Evolutionary conservation across 257 asterid genomes (phyloP).

Genomic region (Voacanga thouarsii): DNA sequence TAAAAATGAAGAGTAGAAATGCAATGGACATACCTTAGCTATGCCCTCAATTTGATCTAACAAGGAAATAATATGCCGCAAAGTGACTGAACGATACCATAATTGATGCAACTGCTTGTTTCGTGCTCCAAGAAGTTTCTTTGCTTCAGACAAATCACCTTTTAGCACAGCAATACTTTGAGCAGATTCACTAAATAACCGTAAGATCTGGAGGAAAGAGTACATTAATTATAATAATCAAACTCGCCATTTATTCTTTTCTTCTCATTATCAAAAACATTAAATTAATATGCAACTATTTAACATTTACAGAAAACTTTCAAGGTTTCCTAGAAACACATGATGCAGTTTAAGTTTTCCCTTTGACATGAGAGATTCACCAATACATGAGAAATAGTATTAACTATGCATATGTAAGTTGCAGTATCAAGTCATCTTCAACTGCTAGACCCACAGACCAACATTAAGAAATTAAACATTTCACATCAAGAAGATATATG

Average conservation of each 20-base stretch:
- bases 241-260: not conserved
- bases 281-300: not conserved
- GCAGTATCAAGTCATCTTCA: not conserved
- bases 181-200: constrained; percentile 93
- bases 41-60: constrained; percentile 98
- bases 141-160: constrained; percentile 82
- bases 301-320: not conserved
- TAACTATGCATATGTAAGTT: not conserved
- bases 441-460: not conserved
- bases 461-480: not conserved
- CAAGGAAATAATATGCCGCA: constrained; percentile 91
- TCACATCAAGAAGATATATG: not conserved
- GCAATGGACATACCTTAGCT: constrained; percentile 68
- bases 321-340: not conserved
- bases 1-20: not conserved
- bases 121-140: constrained; percentile 81
- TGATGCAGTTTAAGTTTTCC: not conserved
- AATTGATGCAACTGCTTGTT: constrained; percentile 97
- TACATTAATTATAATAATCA: not conserved
- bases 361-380: not conserved
- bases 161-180: constrained; percentile 78
- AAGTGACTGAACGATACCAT: constrained; percentile 96
- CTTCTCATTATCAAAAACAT: not conserved
- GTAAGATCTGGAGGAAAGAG: constrained; percentile 71
- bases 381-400: not conserved